Conservation (phyloP, 345 rosid species). For the Balakata baccata region DNA sequence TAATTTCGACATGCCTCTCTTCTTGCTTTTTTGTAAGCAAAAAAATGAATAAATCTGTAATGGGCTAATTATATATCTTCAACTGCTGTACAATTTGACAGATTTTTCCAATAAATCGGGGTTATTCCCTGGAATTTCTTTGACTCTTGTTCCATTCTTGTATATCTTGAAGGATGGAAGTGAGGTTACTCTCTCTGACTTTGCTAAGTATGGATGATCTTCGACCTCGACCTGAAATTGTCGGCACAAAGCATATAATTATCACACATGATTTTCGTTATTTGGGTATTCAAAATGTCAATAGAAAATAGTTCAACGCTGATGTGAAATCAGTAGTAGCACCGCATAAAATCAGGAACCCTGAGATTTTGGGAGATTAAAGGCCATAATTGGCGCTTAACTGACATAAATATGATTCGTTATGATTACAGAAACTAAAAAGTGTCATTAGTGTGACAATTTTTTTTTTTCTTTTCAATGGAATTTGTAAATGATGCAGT, state of each 20-base stretch:
- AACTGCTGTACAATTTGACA: conserved; percentile 38
- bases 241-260: neutral
- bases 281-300: neutral
- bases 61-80: neutral
- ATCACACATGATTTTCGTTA: neutral
- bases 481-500: too few species aligned
- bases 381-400: conserved; percentile 5
- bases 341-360: neutral
- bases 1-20: neutral
- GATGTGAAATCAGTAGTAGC: neutral
- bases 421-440: neutral
- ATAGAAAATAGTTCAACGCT: neutral
- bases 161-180: conserved; percentile 51
- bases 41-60: neutral
- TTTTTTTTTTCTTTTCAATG: too few species aligned
- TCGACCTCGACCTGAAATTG: conserved; percentile 45
- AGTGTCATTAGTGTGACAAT: too few species aligned
- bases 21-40: neutral
- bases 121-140: conserved; percentile 42
- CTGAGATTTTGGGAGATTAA: neutral
- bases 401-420: neutral
- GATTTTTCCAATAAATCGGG: conserved; percentile 37
- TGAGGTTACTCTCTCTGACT: conserved; percentile 38
- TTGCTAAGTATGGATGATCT: conserved; percentile 43
- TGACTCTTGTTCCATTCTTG: conserved; percentile 46